A percentile compares a stretch with the other conserved stretches of the same genome.
Conservation (phyloP, 2,329 filamentous ascomycete genomes). For the Exophiala spinifera region DNA sequence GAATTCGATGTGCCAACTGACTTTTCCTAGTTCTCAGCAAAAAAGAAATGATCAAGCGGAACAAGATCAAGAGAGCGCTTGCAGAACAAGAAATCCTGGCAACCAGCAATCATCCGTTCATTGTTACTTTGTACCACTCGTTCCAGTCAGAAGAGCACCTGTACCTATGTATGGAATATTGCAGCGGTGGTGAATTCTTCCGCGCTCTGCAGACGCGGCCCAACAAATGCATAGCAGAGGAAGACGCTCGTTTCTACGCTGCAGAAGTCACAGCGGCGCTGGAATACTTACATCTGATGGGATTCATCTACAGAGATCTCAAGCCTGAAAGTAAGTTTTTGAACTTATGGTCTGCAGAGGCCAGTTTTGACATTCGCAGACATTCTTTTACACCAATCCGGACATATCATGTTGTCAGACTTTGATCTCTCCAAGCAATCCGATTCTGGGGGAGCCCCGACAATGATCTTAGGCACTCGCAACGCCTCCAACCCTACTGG, state of each 20-base stretch:
- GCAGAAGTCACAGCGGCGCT: slow-evolving; percentile 94
- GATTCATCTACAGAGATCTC: slow-evolving; percentile 96
- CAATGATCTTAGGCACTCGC: slow-evolving; percentile 87
- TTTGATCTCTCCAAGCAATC: slow-evolving; percentile 99
- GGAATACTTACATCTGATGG: slow-evolving; percentile 97
- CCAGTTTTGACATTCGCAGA: slow-evolving; percentile 57
- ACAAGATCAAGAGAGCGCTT: slow-evolving; percentile 98
- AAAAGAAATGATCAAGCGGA: slow-evolving; percentile 99
- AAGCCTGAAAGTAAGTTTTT: slow-evolving; percentile 82
- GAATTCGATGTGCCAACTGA: slow-evolving; percentile 35
- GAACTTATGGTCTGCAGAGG: not conserved
- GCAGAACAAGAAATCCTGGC: slow-evolving; percentile 97
- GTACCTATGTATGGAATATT: slow-evolving; percentile 99
- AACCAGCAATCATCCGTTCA: slow-evolving; percentile 98
- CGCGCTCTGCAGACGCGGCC: slow-evolving; percentile 91
- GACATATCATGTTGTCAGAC: slow-evolving; percentile 98
- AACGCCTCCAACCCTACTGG: slow-evolving; percentile 82
- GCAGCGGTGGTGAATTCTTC: slow-evolving; percentile 98
- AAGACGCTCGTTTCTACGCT: slow-evolving; percentile 94
- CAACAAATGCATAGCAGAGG: slow-evolving; percentile 95
- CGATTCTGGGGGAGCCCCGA: slow-evolving; percentile 89
- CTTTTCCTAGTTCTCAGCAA: slow-evolving; percentile 78
- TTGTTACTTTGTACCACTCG: slow-evolving; percentile 96
- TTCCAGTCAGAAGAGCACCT: slow-evolving; percentile 99
- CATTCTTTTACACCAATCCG: slow-evolving; percentile 96